Base-by-base conservation (phyloP, 441 rosid genomes). In the Dalechampia spathulata region DNA sequence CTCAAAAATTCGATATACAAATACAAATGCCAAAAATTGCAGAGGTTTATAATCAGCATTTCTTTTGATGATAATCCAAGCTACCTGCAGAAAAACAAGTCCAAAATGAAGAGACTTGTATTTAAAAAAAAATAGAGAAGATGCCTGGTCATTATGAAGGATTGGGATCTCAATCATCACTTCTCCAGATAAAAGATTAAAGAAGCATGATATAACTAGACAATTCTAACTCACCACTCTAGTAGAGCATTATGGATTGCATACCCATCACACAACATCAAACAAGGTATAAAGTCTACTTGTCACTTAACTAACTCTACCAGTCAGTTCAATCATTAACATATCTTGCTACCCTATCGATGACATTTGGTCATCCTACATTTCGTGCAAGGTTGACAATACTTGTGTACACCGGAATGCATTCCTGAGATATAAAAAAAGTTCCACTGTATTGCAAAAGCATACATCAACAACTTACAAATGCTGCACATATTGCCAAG, bases 11-110 rank as follows among this genome's bases (percentile, higher is more conserved):
- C 96, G 77, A 73, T 87, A 93, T 42, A 90, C 96, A 61, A 90
- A 90, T 44, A 77, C 93, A 69, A 93, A 93, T 54, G 92, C 79
- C 81, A 93, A 71, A 74, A 93, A 93, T 72, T 90, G 99, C 74
- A 90, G 63, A 10, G 97, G 95, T 71, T 89, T 93, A 69, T 90
- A 93, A 34, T 87, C 97, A 50, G 83, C 96, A 68, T 39, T 78
- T 57, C 81, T 83, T 58, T 83, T 73, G 70, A 87, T 70, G 32
- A 78, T 53, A 67, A 85, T 75, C 99, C 99, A 90, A 69, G 89
- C 87, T 58, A 78, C 72, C 99, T 93, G 86, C 76, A 71, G 15
- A 70, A 73, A 48, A 39, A 62, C 42, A 59, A 62, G 56, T 26
- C 36, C 52, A 68, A 49, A 22, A 60, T 62, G 12, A 49, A 57